Conservation (phyloP, 176 grass and related monocot genomes). For the Thinopyrum elongatum region DNA sequence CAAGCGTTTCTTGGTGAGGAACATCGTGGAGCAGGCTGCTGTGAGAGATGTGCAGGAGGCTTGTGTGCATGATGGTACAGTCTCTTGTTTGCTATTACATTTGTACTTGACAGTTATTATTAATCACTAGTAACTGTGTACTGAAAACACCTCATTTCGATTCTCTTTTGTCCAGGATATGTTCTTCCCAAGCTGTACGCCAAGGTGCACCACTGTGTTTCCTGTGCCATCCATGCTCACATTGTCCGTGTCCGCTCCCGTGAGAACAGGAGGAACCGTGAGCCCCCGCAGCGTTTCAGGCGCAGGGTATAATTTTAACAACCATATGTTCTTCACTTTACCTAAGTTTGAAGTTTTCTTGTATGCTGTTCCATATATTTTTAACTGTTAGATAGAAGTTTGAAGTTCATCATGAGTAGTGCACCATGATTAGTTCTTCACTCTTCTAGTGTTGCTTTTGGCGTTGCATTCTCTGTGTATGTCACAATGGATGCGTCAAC, state of each 20-base stretch:
- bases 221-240: slow-evolving; percentile 64
- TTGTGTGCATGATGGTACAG: slow-evolving; percentile 58
- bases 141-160: background rate
- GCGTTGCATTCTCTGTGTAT: slow-evolving; percentile 50
- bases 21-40: slow-evolving; percentile 73
- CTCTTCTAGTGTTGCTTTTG: slow-evolving; percentile 33
- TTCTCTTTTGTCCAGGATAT: slow-evolving; percentile 32
- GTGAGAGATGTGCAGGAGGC: slow-evolving; percentile 77
- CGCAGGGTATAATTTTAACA: slow-evolving; percentile 45
- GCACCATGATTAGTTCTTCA: background rate
- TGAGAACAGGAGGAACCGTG: slow-evolving; percentile 60
- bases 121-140: background rate
- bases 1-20: slow-evolving; percentile 67
- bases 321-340: background rate
- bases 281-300: slow-evolving; percentile 64
- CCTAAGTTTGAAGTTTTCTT: background rate
- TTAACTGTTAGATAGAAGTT: background rate
- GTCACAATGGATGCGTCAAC: slow-evolving; percentile 56
- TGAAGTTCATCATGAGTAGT: too few relatives aligned
- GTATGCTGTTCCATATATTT: background rate
- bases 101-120: background rate
- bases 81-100: background rate
- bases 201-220: slow-evolving; percentile 66
- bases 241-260: slow-evolving; percentile 59
- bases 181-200: slow-evolving; percentile 63